These are phyloP conservation scores for Cyamopsis tetragonoloba DNA, from an alignment of 306 rosid genomes.

Conservation along the genomic window DNA sequence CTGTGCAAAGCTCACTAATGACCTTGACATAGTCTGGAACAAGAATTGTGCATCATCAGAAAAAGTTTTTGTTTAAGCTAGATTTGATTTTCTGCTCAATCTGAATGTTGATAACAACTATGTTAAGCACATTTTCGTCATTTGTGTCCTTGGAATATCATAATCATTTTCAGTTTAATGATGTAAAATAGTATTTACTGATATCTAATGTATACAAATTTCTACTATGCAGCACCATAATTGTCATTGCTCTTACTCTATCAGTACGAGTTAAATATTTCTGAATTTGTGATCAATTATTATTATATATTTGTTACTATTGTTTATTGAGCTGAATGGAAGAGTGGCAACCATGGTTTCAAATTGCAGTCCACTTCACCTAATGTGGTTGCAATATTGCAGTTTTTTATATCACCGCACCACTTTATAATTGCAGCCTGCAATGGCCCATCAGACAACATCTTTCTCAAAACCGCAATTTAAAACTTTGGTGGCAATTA, in stretches of 20 bases:
- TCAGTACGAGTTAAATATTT: neutral
- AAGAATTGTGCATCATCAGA: constrained; percentile 26
- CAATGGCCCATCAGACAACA: too few species aligned
- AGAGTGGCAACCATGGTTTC: neutral
- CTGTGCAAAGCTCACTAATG: constrained; percentile 58
- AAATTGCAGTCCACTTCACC: too few species aligned
- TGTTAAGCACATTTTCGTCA: too few species aligned
- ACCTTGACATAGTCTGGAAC: constrained; percentile 55
- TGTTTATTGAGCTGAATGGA: neutral
- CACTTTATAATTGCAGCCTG: too few species aligned
- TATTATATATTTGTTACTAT: too few species aligned
- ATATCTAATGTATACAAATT: neutral
- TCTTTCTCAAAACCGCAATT: too few species aligned
- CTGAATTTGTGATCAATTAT: neutral
- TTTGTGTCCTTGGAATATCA: neutral
- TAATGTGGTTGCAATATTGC: too few species aligned
- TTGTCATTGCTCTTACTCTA: neutral
- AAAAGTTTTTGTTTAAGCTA: neutral
- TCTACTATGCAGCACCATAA: neutral
- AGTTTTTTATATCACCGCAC: too few species aligned
- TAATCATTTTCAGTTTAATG: neutral
- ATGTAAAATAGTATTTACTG: neutral
- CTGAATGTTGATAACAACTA: neutral
- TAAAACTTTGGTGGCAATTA: too few species aligned
- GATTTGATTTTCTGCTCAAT: neutral